Evolutionary conservation across 2,329 filamentous ascomycete genomes (phyloP), one percentile per base, ranked within the genome.

Genomic region (Davidsoniella eucalypti): DNA sequence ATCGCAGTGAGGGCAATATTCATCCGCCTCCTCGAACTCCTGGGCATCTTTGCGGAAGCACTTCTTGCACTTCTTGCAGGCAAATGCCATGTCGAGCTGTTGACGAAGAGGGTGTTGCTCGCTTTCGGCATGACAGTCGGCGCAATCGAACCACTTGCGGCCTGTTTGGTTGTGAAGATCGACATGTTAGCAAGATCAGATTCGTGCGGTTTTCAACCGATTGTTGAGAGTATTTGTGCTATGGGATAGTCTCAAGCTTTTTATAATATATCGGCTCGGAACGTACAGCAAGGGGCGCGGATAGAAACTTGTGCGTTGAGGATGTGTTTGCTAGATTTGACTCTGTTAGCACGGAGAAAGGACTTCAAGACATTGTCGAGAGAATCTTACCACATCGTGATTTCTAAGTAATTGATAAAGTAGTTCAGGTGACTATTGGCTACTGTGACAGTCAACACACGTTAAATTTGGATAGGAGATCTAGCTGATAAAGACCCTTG

Each of bases 1-100:
- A 64, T 98, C 92, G 71, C 92, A 98, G 69, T 95, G 86, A 18
- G 92, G 93, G 71, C 92, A 98, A 73, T 94, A 98, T 65, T 98
- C 93, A 69, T 98, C 92, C 63, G 85, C 82, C 58, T 98, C 92
- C 58, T 98, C 92, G 59, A 94, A 95, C 64, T 94, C 85, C 56
- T 78, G 70, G 43, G 83, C 83, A 60, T 98, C 86, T 64, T 96
- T 98, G 58, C 92, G 83, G 72, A 98, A 98, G 66, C 82, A 88
- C 68, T 98, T 98, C 58, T 84, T 88, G 79, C 92, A 98, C 70
- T 98, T 98, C 61, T 98, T 98, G 76, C 92, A 98, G 48, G 86
- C 87, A 61, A 98, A 96, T 37, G 72, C 76, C 87, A 98, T 94
- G 61, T 98, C 92, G 58, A 81, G 73, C 56, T 72, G 73, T 67